Conservation (phyloP, 768 basidiomycete genomes). For the Cystofilobasidium ferigula region DNA sequence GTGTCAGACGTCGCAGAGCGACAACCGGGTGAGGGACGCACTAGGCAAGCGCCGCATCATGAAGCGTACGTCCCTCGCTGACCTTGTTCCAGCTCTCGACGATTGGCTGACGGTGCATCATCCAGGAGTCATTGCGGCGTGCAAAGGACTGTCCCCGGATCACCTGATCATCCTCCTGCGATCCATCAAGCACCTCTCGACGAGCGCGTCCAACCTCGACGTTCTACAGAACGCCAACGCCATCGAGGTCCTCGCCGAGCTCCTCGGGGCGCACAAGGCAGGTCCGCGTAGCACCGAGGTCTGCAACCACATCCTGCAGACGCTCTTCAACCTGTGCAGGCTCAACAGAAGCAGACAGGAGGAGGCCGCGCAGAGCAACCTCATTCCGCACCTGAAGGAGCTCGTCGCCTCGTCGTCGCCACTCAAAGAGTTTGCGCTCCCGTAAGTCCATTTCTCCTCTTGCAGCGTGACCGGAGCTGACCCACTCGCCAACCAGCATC, state of each 20-base stretch:
- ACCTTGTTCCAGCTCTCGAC: not conserved
- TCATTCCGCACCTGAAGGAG: constrained; percentile 79
- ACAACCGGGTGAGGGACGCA: constrained; percentile 83
- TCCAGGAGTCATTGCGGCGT: constrained; percentile 72
- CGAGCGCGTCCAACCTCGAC: constrained; percentile 79
- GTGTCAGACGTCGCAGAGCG: constrained; percentile 90
- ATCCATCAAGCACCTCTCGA: constrained; percentile 90
- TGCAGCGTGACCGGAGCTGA: no score
- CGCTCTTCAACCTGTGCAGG: constrained; percentile 90
- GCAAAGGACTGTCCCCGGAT: constrained; percentile 75
- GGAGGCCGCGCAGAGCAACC: constrained; percentile 90
- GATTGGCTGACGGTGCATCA: not conserved
- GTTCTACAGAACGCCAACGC: constrained; percentile 92
- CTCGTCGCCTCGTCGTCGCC: constrained; percentile 83
- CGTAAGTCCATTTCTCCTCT: constrained; percentile 33
- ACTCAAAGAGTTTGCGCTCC: constrained; percentile 90
- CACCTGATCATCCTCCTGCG: constrained; percentile 81
- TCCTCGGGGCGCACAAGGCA: constrained; percentile 67
- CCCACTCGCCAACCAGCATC: constrained; percentile 41
- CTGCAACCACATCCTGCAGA: constrained; percentile 84
- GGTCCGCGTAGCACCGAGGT: constrained; percentile 81
- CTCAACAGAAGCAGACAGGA: constrained; percentile 90
- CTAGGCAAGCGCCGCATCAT: constrained; percentile 81
- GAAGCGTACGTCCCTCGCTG: constrained; percentile 53
- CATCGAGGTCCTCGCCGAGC: constrained; percentile 75